A percentile compares a stretch with the other conserved stretches of the same genome.
Evolutionary conservation across 148 eudicot species (phyloP).

Genomic region (Cornus controversa): DNA sequence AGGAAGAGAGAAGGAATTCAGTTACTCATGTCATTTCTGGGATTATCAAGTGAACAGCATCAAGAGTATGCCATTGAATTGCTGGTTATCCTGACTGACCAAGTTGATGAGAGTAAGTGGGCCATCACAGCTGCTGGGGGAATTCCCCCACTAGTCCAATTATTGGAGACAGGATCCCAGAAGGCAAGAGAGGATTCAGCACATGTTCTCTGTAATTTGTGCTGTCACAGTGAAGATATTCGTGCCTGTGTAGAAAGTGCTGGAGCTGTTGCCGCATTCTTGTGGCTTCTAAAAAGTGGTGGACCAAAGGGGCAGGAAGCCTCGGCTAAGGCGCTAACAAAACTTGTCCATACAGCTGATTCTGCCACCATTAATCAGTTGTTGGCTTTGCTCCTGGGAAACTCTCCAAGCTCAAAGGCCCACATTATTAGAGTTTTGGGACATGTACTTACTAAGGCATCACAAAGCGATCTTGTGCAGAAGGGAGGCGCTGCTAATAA

Average conservation of each 20-base stretch:
- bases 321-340: constrained; percentile 59
- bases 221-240: constrained; percentile 80
- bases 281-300: constrained; percentile 78
- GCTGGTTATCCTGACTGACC: constrained; percentile 58
- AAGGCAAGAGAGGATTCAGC: constrained; percentile 73
- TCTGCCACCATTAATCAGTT: constrained; percentile 66
- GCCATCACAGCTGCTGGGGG: constrained; percentile 94
- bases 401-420: constrained; percentile 59
- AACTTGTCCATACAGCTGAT: constrained; percentile 61
- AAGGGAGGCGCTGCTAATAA: constrained; percentile 58
- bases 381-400: constrained; percentile 69
- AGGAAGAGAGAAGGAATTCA: constrained; percentile 82
- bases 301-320: constrained; percentile 69
- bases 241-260: constrained; percentile 86
- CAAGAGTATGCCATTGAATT: constrained; percentile 75
- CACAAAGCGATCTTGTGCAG: constrained; percentile 55
- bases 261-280: constrained; percentile 67
- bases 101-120: constrained; percentile 90
- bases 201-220: constrained; percentile 62
- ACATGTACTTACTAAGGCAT: constrained; percentile 65
- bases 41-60: constrained; percentile 78
- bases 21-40: constrained; percentile 64
- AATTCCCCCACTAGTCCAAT: constrained; percentile 79
- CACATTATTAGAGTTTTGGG: constrained; percentile 63
- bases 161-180: constrained; percentile 71